phyloP scores from a whole-genome alignment of 1,139 yeast species.

The Yamadazyma blattariae region DNA sequence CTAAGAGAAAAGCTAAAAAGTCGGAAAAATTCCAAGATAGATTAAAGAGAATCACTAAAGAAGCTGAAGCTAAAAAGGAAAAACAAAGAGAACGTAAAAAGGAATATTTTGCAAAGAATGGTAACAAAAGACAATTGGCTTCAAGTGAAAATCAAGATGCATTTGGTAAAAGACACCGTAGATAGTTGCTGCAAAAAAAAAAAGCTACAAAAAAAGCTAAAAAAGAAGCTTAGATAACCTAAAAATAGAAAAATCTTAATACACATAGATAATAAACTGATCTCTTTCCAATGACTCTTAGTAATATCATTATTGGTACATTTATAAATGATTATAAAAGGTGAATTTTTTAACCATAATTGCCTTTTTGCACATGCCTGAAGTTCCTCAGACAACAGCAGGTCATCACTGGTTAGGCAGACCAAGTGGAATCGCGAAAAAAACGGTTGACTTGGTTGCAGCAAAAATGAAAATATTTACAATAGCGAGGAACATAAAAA shows the following conservation, averaged over 20 bases:
- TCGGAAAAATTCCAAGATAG: constrained; percentile 73
- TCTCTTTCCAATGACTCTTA: too few species aligned
- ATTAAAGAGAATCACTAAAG: constrained; percentile 69
- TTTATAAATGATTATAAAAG: too few species aligned
- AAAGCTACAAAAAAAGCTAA: too few species aligned
- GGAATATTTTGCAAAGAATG: constrained; percentile 75
- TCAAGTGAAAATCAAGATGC: constrained; percentile 37
- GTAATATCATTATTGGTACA: too few species aligned
- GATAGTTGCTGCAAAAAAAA: constrained; percentile 3
- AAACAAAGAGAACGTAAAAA: constrained; percentile 83
- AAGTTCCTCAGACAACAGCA: too few species aligned
- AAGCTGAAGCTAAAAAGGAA: constrained; percentile 67
- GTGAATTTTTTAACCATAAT: too few species aligned
- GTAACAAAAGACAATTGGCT: constrained; percentile 60
- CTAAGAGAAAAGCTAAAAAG: constrained; percentile 73
- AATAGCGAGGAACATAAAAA: neutral
- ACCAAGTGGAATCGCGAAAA: constrained; percentile 34
- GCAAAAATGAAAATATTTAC: too few species aligned
- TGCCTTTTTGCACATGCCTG: too few species aligned
- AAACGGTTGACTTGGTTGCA: constrained; percentile 13
- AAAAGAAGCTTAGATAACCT: too few species aligned
- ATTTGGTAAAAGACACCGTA: constrained; percentile 26
- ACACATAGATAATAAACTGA: too few species aligned
- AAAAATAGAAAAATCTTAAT: too few species aligned
- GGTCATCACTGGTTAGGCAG: too few species aligned